Evolutionary conservation across 2,329 filamentous ascomycete species (phyloP).

Genomic region (Sclerotinia sclerotiorum): DNA sequence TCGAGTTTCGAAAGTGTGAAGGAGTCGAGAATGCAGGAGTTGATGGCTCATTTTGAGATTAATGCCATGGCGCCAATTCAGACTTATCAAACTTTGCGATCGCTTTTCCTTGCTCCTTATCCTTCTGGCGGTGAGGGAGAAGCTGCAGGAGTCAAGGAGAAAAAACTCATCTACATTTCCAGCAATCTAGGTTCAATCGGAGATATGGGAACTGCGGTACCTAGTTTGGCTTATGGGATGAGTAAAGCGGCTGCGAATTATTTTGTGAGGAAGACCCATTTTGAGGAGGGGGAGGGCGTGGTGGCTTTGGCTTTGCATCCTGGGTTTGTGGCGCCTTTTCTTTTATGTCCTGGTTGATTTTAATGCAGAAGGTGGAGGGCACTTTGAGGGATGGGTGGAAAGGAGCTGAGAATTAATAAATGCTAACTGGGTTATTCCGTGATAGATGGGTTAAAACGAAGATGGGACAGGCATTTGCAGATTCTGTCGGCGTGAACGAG

Average conservation of each 20-base stretch:
- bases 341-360: too few species aligned
- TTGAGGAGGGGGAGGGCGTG: slow-evolving; percentile 41
- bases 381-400: not conserved
- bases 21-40: slow-evolving; percentile 40
- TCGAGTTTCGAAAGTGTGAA: slow-evolving; percentile 38
- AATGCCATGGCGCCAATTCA: slow-evolving; percentile 48
- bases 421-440: not conserved
- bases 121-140: not conserved
- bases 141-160: slow-evolving; percentile 21
- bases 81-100: slow-evolving; percentile 47
- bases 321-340: slow-evolving; percentile 21
- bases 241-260: slow-evolving; percentile 46
- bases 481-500: slow-evolving; percentile 37
- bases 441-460: slow-evolving; percentile 45
- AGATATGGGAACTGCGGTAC: slow-evolving; percentile 25
- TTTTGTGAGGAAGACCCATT: slow-evolving; percentile 42
- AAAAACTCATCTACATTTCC: slow-evolving; percentile 45
- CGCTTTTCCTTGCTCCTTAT: slow-evolving; percentile 41
- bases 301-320: slow-evolving; percentile 40
- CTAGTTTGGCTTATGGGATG: slow-evolving; percentile 45
- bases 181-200: slow-evolving; percentile 34
- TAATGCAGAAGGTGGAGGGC: too few species aligned
- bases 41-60: slow-evolving; percentile 44
- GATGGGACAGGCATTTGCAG: slow-evolving; percentile 44
- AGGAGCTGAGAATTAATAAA: not conserved